These are phyloP conservation scores for Calonectria leucothoes DNA, from an alignment of 2,329 filamentous ascomycete genomes.

Conservation along the genomic window DNA sequence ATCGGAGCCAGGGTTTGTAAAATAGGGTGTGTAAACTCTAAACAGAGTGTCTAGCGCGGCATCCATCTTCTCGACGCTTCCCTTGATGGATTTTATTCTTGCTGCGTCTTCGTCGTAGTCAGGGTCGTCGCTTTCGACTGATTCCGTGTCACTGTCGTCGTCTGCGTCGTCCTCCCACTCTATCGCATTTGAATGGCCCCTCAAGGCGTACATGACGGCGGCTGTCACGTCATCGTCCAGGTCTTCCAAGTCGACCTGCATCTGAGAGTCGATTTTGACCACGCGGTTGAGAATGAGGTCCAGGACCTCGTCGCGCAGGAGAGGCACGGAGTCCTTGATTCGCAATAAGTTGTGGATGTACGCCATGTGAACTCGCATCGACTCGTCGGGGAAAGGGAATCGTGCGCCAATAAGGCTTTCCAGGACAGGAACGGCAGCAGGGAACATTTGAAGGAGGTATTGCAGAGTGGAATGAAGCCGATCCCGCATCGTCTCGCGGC, in stretches of 20 bases:
- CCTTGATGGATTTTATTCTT: conserved; percentile 78
- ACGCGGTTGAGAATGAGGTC: conserved; percentile 86
- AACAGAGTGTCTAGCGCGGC: conserved; percentile 90
- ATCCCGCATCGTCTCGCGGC: conserved; percentile 73
- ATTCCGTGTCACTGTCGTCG: conserved; percentile 77
- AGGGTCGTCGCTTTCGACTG: conserved; percentile 76
- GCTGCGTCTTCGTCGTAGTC: conserved; percentile 72
- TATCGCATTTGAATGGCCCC: conserved; percentile 39
- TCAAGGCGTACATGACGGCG: conserved; percentile 69
- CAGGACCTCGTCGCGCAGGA: conserved; percentile 83
- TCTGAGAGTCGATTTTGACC: conserved; percentile 94
- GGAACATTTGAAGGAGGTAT: conserved; percentile 83
- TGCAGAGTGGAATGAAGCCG: conserved; percentile 82
- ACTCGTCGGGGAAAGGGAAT: conserved; percentile 83
- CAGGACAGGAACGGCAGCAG: conserved; percentile 79
- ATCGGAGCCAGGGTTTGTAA: conserved; percentile 75
- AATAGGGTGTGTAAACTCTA: conserved; percentile 80
- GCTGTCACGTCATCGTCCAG: conserved; percentile 89
- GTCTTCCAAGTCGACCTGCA: conserved; percentile 93
- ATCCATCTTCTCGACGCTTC: conserved; percentile 92
- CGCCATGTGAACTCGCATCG: conserved; percentile 82
- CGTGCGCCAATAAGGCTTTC: conserved; percentile 73
- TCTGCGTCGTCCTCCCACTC: conserved; percentile 64
- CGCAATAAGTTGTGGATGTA: conserved; percentile 88
- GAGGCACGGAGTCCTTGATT: conserved; percentile 81